These are phyloP conservation scores for Mortierella sp. DNA, from an alignment of 371 early-diverging fungal genomes.

Conservation along the genomic window DNA sequence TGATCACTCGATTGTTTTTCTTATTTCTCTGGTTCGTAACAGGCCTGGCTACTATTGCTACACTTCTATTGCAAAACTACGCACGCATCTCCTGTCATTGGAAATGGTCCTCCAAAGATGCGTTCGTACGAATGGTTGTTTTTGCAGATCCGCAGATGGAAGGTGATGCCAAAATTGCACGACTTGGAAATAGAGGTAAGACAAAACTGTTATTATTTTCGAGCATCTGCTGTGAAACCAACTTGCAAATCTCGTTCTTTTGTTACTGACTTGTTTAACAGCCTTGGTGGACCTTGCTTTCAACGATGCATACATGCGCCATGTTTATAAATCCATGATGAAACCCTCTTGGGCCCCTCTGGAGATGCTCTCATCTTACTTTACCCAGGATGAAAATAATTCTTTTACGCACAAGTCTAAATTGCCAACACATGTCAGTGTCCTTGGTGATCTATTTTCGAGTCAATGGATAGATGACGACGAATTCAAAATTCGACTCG, in stretches of 20 bases:
- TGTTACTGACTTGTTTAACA: conserved; percentile 2
- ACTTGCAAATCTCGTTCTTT: background rate
- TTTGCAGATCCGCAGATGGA: conserved; percentile 73
- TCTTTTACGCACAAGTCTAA: background rate
- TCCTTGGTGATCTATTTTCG: conserved; percentile 69
- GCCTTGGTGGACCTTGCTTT: conserved; percentile 61
- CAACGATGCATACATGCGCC: conserved; percentile 65
- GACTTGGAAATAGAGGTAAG: conserved; percentile 60
- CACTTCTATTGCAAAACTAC: conserved; percentile 33
- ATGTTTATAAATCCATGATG: conserved; percentile 62
- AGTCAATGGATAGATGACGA: conserved; percentile 63
- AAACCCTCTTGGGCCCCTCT: conserved; percentile 38
- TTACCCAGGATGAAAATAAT: background rate
- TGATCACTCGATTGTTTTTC: conserved; percentile 11
- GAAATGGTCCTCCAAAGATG: conserved; percentile 30
- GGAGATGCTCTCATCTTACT: conserved; percentile 1
- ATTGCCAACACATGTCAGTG: conserved; percentile 59
- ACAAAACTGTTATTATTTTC: background rate
- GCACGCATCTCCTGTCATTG: conserved; percentile 52
- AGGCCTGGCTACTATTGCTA: conserved; percentile 13
- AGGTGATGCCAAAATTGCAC: conserved; percentile 65
- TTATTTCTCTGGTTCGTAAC: conserved; percentile 20
- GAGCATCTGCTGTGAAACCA: background rate
- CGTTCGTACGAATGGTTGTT: conserved; percentile 58
- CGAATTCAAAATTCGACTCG: conserved; percentile 62